These are phyloP conservation scores for Lichtheimia ornata DNA, from an alignment of 371 early-diverging fungal species.

Conservation along the genomic window DNA sequence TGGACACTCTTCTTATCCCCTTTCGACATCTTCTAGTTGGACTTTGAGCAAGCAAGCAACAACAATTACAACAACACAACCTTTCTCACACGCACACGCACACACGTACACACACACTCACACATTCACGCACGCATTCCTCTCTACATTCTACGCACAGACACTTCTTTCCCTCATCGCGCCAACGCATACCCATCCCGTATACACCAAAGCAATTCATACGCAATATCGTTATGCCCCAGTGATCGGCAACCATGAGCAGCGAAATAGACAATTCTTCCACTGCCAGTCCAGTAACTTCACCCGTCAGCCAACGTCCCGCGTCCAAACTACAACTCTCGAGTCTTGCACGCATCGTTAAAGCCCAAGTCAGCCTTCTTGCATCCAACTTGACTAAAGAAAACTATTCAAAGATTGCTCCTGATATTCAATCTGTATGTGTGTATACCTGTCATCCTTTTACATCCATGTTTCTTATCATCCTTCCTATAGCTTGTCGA, in stretches of 20 bases:
- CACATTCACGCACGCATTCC: background rate
- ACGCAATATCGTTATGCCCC: conserved; percentile 11
- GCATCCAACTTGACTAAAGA: conserved; percentile 56
- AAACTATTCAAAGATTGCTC: conserved; percentile 48
- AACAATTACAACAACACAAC: background rate
- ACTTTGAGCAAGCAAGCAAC: background rate
- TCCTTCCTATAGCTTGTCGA: conserved; percentile 48
- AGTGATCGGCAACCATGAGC: conserved; percentile 32
- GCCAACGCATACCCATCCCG: no score
- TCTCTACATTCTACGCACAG: background rate
- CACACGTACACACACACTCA: conserved; percentile 3
- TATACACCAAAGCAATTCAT: no score
- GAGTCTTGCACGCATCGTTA: conserved; percentile 60
- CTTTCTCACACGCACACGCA: background rate
- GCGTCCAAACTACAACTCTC: conserved; percentile 35
- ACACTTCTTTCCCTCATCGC: no score
- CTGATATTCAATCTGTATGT: conserved; percentile 59
- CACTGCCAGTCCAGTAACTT: conserved; percentile 26
- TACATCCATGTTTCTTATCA: background rate
- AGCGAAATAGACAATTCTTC: conserved; percentile 36
- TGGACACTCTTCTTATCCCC: no score
- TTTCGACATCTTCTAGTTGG: no score
- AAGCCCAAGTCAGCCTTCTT: conserved; percentile 63
- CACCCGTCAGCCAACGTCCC: conserved; percentile 16
- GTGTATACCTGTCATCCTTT: background rate